Percentiles rank a stretch among this genome's conserved stretches.
phyloP scores from a whole-genome alignment of 1,284 basidiomycete species.

The Psilocybe mexicana region DNA sequence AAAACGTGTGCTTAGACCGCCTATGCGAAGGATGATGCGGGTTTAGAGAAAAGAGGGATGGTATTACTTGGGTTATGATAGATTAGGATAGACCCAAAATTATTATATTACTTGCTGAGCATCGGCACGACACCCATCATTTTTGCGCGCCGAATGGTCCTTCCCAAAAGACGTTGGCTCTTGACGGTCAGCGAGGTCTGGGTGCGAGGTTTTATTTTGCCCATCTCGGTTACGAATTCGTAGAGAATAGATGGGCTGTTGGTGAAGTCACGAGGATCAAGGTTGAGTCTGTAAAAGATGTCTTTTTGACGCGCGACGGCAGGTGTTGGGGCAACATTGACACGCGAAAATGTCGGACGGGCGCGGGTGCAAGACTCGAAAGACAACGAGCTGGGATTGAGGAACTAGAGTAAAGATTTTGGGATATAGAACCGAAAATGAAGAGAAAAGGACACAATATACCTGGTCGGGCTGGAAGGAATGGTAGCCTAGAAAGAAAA shows the following conservation, averaged over 20 bases:
- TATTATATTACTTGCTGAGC: slow-evolving; percentile 42
- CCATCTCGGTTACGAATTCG: slow-evolving; percentile 81
- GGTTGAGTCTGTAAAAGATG: slow-evolving; percentile 63
- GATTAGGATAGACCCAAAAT: not conserved
- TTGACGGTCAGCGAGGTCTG: slow-evolving; percentile 79
- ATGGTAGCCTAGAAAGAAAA: not conserved
- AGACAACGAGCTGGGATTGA: slow-evolving; percentile 26
- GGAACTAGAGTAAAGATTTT: not conserved
- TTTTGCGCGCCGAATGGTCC: slow-evolving; percentile 89
- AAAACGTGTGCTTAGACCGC: slow-evolving; percentile 1
- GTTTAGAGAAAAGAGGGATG: not conserved
- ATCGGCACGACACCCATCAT: slow-evolving; percentile 89
- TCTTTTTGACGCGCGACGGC: slow-evolving; percentile 57
- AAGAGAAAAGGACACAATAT: not conserved
- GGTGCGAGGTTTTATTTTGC: slow-evolving; percentile 76
- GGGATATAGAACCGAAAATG: not conserved
- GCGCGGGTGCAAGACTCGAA: slow-evolving; percentile 37
- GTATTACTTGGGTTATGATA: slow-evolving; percentile 1
- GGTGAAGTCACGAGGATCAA: slow-evolving; percentile 70
- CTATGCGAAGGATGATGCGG: not conserved
- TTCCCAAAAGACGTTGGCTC: slow-evolving; percentile 80
- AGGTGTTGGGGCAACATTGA: slow-evolving; percentile 52
- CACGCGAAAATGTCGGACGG: slow-evolving; percentile 19
- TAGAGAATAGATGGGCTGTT: slow-evolving; percentile 70
- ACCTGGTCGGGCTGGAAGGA: slow-evolving; percentile 12